phyloP scores from a whole-genome alignment of 257 asterid genomes.

The Agastache rugosa region DNA sequence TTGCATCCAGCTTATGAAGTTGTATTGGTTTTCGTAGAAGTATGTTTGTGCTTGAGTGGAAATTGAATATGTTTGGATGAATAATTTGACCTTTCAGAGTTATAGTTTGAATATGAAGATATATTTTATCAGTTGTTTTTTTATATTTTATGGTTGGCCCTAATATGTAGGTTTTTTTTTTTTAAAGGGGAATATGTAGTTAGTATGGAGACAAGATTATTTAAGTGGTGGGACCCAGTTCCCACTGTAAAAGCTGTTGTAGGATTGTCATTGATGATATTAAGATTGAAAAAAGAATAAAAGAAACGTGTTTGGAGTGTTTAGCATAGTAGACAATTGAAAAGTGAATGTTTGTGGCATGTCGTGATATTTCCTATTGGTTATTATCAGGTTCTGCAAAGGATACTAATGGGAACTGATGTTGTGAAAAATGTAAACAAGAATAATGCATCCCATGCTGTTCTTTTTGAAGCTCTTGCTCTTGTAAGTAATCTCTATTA shows the following conservation, averaged over 20 bases:
- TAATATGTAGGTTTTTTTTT: neutral
- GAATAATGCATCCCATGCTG: conserved; percentile 99
- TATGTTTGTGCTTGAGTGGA: neutral
- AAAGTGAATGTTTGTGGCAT: neutral
- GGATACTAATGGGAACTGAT: conserved; percentile 99
- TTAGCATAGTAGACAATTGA: neutral
- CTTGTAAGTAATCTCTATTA: conserved; percentile 60
- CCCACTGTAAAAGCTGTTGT: neutral
- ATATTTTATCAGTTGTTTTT: neutral
- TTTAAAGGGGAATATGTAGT: neutral
- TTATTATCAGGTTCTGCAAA: conserved; percentile 78
- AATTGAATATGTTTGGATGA: neutral
- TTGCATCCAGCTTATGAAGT: neutral
- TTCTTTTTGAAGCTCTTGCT: conserved; percentile 99
- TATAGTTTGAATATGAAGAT: neutral
- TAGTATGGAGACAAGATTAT: neutral
- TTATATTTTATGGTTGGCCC: neutral
- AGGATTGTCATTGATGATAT: neutral
- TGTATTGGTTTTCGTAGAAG: neutral
- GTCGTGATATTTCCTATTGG: conserved; percentile 26
- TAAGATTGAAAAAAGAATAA: neutral
- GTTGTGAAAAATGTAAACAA: conserved; percentile 99
- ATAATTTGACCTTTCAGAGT: neutral
- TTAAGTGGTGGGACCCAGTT: neutral
- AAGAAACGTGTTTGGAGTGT: neutral